Conservation (phyloP, 1,139 yeast genomes). For the Arxiozyma heterogenica region DNA sequence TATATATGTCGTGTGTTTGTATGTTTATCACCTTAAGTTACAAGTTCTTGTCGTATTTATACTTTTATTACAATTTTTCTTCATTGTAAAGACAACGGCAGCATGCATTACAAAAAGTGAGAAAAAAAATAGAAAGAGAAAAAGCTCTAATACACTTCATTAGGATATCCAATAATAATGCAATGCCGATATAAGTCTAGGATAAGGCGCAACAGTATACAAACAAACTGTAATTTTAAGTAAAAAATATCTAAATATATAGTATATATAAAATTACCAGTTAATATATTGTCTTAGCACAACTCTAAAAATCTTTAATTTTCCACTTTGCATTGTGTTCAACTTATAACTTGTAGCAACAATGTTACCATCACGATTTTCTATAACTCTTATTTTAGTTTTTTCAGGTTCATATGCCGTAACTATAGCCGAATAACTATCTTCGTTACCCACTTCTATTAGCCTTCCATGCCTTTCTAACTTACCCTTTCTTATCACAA, state of each 20-base stretch:
- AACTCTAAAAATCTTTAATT: constrained; percentile 66
- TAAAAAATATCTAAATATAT: constrained; percentile 2
- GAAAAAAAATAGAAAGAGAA: no score
- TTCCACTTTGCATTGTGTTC: constrained; percentile 69
- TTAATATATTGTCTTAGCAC: constrained; percentile 55
- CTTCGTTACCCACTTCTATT: constrained; percentile 41
- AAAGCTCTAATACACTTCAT: neutral
- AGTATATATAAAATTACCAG: constrained; percentile 36
- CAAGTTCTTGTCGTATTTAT: neutral
- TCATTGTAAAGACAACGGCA: neutral
- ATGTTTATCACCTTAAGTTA: no score
- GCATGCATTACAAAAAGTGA: neutral
- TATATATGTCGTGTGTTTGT: no score
- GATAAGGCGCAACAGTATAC: neutral
- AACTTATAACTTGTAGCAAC: constrained; percentile 57
- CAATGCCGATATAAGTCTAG: no score
- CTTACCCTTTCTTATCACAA: constrained; percentile 64
- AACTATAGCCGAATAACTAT: constrained; percentile 44
- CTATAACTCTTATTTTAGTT: constrained; percentile 68
- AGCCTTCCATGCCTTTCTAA: constrained; percentile 55
- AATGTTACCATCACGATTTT: constrained; percentile 49
- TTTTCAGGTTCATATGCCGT: constrained; percentile 68
- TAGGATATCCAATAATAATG: no score
- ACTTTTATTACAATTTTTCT: no score
- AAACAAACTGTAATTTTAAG: neutral